phyloP scores from a whole-genome alignment of 331 rosid genomes.

The Cydonia oblonga region DNA sequence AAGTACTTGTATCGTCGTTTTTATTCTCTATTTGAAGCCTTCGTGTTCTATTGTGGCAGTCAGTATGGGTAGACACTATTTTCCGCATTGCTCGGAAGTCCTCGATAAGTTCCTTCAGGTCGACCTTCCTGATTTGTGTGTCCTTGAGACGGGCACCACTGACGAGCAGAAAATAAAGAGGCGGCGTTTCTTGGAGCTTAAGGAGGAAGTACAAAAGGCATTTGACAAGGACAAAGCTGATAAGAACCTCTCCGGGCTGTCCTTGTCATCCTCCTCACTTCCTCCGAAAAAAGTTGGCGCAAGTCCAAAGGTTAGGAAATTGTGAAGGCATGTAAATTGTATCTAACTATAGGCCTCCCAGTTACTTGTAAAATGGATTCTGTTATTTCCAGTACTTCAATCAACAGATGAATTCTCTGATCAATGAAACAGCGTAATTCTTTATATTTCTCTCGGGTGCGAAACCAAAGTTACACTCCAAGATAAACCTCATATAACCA shows the following conservation, averaged over 20 bases:
- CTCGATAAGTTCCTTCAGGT: slow-evolving; percentile 41
- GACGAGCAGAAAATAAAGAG: slow-evolving; percentile 34
- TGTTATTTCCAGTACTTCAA: background rate
- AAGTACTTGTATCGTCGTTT: background rate
- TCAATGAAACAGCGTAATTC: background rate
- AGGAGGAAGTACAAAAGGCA: slow-evolving; percentile 38
- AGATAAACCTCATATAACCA: background rate
- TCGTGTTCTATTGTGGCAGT: slow-evolving; percentile 21
- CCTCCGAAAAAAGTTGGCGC: slow-evolving; percentile 10
- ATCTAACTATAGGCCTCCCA: background rate
- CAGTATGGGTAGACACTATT: slow-evolving; percentile 32
- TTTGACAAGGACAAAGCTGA: slow-evolving; percentile 37
- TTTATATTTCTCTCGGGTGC: too few species aligned
- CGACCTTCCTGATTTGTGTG: slow-evolving; percentile 29
- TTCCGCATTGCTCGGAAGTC: slow-evolving; percentile 43
- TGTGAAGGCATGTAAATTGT: background rate
- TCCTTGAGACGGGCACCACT: slow-evolving; percentile 26
- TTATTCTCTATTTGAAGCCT: background rate
- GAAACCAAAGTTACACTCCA: too few species aligned
- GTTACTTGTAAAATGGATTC: background rate
- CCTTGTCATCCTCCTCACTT: slow-evolving; percentile 24
- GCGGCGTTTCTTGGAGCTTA: slow-evolving; percentile 36
- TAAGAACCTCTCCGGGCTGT: slow-evolving; percentile 11
- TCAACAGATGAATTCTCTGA: background rate
- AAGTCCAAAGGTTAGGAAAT: slow-evolving; percentile 10